phyloP scores from a whole-genome alignment of 768 basidiomycete genomes.

The Tylopilus cervinicoccineus region DNA sequence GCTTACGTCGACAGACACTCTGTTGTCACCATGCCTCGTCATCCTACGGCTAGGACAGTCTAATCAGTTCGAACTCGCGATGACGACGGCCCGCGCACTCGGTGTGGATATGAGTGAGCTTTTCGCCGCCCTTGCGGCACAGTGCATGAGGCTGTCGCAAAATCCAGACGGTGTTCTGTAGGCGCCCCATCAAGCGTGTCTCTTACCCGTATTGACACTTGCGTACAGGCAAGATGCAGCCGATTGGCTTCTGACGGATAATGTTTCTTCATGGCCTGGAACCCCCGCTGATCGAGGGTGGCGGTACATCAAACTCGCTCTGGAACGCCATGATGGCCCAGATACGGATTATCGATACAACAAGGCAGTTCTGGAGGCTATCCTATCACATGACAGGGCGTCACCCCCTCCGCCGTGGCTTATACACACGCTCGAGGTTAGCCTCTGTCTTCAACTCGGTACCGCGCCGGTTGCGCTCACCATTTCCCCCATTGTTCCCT shows the following conservation, averaged over 20 bases:
- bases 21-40: constrained; percentile 57
- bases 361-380: constrained; percentile 72
- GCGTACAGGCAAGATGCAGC: constrained; percentile 58
- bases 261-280: constrained; percentile 80
- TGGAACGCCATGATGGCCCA: constrained; percentile 71
- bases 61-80: constrained; percentile 75
- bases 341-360: constrained; percentile 74
- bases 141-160: constrained; percentile 74
- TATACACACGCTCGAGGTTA: constrained; percentile 67
- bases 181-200: constrained; percentile 20
- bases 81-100: constrained; percentile 70
- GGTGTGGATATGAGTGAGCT: constrained; percentile 85
- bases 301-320: constrained; percentile 78
- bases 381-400: constrained; percentile 61
- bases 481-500: not conserved
- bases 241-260: constrained; percentile 82
- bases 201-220: constrained; percentile 3
- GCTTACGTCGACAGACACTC: constrained; percentile 41
- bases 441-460: constrained; percentile 4
- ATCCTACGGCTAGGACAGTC: constrained; percentile 75
- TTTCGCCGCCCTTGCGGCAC: constrained; percentile 70
- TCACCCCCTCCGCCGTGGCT: constrained; percentile 80
- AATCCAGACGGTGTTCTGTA: constrained; percentile 59
- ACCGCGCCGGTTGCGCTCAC: constrained; percentile 1
- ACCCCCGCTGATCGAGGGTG: constrained; percentile 76